Evolutionary conservation across 306 rosid species (phyloP), one percentile per base, ranked within the genome.

Genomic region (Astragalus glycyphyllos): DNA sequence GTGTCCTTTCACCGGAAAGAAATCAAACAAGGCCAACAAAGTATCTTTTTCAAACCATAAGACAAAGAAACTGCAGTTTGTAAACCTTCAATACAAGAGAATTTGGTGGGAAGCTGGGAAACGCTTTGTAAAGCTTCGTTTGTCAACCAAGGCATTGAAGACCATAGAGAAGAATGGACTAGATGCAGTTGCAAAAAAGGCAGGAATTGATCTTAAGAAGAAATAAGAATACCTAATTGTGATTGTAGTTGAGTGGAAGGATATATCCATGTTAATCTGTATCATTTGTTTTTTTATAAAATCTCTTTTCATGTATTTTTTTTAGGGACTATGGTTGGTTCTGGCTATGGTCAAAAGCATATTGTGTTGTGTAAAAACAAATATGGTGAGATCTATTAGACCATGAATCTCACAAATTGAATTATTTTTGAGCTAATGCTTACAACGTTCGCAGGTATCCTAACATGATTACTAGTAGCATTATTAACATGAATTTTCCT

Each of bases 31-130:
- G 84, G 97, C 96, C 45, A 94, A 94, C 77, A 83, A 79, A 78
- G 85, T 94, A 49, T 94, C 96, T 1, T 90, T 90, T 80, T 90
- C 98, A 23, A 82, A 80, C 81, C 96, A 94, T 54, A 94, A 94
- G 89, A 94, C 98, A 26, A 94, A 74, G 79, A 94, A 86, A 68
- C 64, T 86, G 90, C 98, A 94, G 81, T 89, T 84, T 84, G 97
- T 94, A 77, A 94, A 94, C 65, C 89, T 94, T 11, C 98, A 94
- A 54, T 94, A 94, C 87, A 94, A 94, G 83, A 87, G 78, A 84
- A 42, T 94, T 53, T 90, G 98, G 96, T 94, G 97, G 98, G 98
- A 94, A 83, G 96, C 95, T 8, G 98, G 97, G 49, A 94, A 94
- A 79, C 96, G 98, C 54, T 94, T 16, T 71, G 84, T 94, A 23